Percentiles rank a stretch among this genome's conserved stretches.
phyloP scores from a whole-genome alignment of 2,329 filamentous ascomycete genomes.

The Colletotrichum godetiae region DNA sequence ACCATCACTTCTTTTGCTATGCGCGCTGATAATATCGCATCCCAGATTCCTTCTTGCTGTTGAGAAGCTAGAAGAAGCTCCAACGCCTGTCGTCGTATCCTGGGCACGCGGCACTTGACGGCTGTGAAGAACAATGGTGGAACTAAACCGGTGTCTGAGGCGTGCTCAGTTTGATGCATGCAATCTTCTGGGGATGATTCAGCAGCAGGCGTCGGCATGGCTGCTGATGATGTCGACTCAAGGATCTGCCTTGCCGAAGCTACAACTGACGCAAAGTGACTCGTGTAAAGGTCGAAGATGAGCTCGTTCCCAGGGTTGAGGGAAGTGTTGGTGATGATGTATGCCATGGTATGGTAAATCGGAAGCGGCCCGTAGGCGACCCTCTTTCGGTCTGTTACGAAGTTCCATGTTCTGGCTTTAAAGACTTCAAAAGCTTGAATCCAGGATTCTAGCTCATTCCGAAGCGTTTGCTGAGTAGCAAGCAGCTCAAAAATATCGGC shows the following conservation, averaged over 20 bases:
- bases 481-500: background rate
- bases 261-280: slow-evolving; percentile 48
- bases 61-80: slow-evolving; percentile 42
- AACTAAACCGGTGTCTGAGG: slow-evolving; percentile 57
- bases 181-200: background rate
- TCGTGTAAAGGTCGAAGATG: slow-evolving; percentile 49
- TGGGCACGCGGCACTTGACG: slow-evolving; percentile 57
- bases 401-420: slow-evolving; percentile 17
- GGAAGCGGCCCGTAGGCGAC: slow-evolving; percentile 42
- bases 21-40: slow-evolving; percentile 43
- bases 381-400: slow-evolving; percentile 35
- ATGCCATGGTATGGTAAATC: slow-evolving; percentile 54
- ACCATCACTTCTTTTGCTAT: slow-evolving; percentile 50
- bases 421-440: slow-evolving; percentile 41
- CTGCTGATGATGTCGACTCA: background rate
- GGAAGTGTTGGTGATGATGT: slow-evolving; percentile 53
- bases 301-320: slow-evolving; percentile 45
- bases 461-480: background rate
- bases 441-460: slow-evolving; percentile 37
- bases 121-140: slow-evolving; percentile 58
- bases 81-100: slow-evolving; percentile 52
- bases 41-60: slow-evolving; percentile 56
- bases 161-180: slow-evolving; percentile 44
- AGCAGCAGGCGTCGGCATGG: background rate
- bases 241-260: background rate